Evolutionary conservation across 495 filamentous ascomycete genomes (phyloP).

Genomic region (Penicillium turbatum): DNA sequence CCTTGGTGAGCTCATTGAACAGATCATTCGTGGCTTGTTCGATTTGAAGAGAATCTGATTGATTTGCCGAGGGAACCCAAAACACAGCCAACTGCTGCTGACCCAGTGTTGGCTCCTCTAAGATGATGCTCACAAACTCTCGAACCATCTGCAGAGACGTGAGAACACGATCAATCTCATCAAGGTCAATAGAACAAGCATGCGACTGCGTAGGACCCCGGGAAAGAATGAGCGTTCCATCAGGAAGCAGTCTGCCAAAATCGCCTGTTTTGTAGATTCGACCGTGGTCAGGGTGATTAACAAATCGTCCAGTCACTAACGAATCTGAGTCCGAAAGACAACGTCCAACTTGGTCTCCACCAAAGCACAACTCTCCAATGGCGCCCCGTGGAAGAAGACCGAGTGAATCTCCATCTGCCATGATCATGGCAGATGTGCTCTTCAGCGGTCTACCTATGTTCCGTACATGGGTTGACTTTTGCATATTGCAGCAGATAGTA

Average conservation of each 20-base stretch:
- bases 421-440: slow-evolving; percentile 69
- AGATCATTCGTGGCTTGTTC: slow-evolving; percentile 29
- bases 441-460: slow-evolving; percentile 62
- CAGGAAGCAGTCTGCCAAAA: slow-evolving; percentile 63
- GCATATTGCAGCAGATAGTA: slow-evolving; percentile 51
- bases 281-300: slow-evolving; percentile 61
- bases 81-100: slow-evolving; percentile 53
- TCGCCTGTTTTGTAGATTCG: slow-evolving; percentile 69
- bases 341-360: slow-evolving; percentile 67
- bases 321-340: slow-evolving; percentile 38
- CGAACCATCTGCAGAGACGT: slow-evolving; percentile 37
- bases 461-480: slow-evolving; percentile 41
- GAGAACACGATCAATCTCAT: slow-evolving; percentile 60
- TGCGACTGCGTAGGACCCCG: slow-evolving; percentile 63
- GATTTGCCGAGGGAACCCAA: slow-evolving; percentile 42
- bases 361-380: slow-evolving; percentile 76
- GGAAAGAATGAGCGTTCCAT: slow-evolving; percentile 59
- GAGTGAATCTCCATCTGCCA: slow-evolving; percentile 39
- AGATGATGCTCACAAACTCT: slow-evolving; percentile 52
- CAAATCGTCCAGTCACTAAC: slow-evolving; percentile 55
- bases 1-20: slow-evolving; percentile 35
- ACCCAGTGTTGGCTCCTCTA: slow-evolving; percentile 23
- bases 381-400: slow-evolving; percentile 58
- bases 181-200: slow-evolving; percentile 61
- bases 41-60: slow-evolving; percentile 1